Percentiles rank a stretch among this genome's conserved stretches.
Conservation (phyloP, 164 flowering plant species). For the Vitis rotundifolia region DNA sequence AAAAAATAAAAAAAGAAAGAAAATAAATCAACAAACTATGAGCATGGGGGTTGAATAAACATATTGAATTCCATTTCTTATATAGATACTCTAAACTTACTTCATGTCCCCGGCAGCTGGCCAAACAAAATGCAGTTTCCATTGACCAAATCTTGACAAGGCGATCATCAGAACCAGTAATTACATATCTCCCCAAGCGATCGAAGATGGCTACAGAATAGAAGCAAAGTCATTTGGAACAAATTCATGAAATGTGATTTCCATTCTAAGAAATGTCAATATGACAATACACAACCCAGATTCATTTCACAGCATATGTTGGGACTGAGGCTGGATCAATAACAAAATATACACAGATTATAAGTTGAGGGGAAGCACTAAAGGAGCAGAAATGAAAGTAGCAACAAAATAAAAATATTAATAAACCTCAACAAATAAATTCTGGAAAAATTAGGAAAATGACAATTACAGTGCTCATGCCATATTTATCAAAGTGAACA, state of each 20-base stretch:
- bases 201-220: slow-evolving; percentile 80
- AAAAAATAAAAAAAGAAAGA: background rate
- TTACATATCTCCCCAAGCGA: slow-evolving; percentile 84
- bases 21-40: background rate
- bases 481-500: too few species aligned
- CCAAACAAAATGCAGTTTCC: slow-evolving; percentile 93
- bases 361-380: background rate
- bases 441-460: background rate
- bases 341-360: background rate
- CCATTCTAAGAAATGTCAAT: background rate
- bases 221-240: background rate
- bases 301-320: background rate
- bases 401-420: background rate
- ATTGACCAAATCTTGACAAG: slow-evolving; percentile 98
- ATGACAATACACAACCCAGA: background rate
- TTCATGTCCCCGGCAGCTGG: slow-evolving; percentile 99
- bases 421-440: background rate
- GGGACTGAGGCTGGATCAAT: background rate
- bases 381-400: background rate
- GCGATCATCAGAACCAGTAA: slow-evolving; percentile 98
- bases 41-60: background rate
- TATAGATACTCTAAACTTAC: slow-evolving; percentile 41
- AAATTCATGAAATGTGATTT: background rate
- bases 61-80: background rate
- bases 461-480: background rate